These are phyloP conservation scores for Suhomyces bolitotheri DNA, from an alignment of 1,139 yeast genomes.

Conservation along the genomic window DNA sequence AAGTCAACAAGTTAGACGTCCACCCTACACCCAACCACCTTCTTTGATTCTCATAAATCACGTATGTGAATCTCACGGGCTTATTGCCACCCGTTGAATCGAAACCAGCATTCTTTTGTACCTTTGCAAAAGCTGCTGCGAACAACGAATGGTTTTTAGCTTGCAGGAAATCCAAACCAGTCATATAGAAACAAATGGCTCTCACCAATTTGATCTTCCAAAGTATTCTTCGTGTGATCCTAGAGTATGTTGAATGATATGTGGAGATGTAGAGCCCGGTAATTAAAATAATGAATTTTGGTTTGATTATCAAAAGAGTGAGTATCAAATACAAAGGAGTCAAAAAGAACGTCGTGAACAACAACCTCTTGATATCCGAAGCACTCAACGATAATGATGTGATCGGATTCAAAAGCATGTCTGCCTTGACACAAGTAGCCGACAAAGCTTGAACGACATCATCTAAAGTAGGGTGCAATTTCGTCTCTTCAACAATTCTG, in stretches of 20 bases:
- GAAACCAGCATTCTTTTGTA: slow-evolving; percentile 50
- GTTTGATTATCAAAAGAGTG: slow-evolving; percentile 66
- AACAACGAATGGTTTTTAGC: slow-evolving; percentile 48
- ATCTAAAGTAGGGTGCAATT: slow-evolving; percentile 77
- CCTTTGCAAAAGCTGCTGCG: slow-evolving; percentile 62
- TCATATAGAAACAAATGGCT: slow-evolving; percentile 70
- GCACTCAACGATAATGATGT: slow-evolving; percentile 69
- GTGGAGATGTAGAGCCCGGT: slow-evolving; percentile 67
- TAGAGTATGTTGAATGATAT: slow-evolving; percentile 83
- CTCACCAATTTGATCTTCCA: slow-evolving; percentile 82
- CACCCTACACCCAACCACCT: slow-evolving; percentile 98
- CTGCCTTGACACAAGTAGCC: slow-evolving; percentile 72
- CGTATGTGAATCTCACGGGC: slow-evolving; percentile 87
- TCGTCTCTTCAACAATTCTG: slow-evolving; percentile 52
- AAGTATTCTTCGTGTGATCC: slow-evolving; percentile 74
- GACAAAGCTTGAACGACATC: slow-evolving; percentile 83
- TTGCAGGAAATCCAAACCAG: slow-evolving; percentile 81
- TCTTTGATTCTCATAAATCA: slow-evolving; percentile 92
- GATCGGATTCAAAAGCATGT: slow-evolving; percentile 74
- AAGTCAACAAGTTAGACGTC: slow-evolving; percentile 87
- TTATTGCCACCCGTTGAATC: slow-evolving; percentile 31
- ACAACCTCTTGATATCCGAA: slow-evolving; percentile 73
- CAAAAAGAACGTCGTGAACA: slow-evolving; percentile 80
- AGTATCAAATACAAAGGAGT: slow-evolving; percentile 80
- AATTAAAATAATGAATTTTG: slow-evolving; percentile 63